phyloP scores from a whole-genome alignment of 345 rosid genomes.

The Eucalyptus cladocalyx region DNA sequence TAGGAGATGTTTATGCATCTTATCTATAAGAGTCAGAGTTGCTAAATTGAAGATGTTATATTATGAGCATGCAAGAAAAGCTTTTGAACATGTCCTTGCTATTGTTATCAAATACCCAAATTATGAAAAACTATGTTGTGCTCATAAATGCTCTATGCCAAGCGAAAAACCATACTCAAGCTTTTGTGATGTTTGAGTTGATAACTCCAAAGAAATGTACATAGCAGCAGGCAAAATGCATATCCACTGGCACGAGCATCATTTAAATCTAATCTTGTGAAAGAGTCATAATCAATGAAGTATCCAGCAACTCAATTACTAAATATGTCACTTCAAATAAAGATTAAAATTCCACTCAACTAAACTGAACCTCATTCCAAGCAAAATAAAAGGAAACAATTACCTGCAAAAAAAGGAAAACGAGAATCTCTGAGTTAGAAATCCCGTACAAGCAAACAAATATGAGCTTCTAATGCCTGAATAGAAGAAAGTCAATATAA shows the following conservation, averaged over 20 bases:
- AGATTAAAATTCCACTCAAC: not conserved
- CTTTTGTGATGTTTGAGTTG: not conserved
- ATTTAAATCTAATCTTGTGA: not conserved
- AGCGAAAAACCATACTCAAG: not conserved
- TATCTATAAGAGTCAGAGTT: not conserved
- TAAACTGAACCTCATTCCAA: not conserved
- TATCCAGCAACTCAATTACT: not conserved
- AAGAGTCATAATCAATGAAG: not conserved
- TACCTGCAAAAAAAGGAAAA: not conserved
- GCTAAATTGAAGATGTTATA: not conserved
- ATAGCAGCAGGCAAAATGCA: not conserved
- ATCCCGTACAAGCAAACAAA: not conserved
- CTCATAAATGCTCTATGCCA: not conserved
- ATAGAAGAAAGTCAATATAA: not conserved
- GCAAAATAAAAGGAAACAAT: not conserved
- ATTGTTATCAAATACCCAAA: not conserved
- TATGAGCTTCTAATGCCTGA: not conserved
- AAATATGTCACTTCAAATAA: not conserved
- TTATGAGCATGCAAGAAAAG: not conserved
- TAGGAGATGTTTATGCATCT: not conserved
- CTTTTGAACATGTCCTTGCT: not conserved
- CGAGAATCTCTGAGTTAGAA: not conserved
- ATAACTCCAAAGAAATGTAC: not conserved
- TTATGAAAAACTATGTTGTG: not conserved
- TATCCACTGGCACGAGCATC: not conserved